A percentile compares a stretch with the other conserved stretches of the same genome.
Conservation (phyloP, 2,329 filamentous ascomycete species). For the Penicillium paneum region DNA sequence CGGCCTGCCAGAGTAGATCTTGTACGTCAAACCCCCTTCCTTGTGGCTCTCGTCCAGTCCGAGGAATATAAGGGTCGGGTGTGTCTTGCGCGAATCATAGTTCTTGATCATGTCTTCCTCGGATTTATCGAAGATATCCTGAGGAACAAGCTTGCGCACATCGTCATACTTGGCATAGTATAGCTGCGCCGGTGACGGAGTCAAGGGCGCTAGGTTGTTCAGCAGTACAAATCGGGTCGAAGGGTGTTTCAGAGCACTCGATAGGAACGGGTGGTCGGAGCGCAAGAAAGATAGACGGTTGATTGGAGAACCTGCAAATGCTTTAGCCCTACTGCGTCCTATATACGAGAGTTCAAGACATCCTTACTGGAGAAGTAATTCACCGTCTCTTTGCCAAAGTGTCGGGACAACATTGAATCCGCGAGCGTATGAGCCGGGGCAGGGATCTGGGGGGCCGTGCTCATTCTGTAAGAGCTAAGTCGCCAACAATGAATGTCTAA, state of each 20-base stretch:
- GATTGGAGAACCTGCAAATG: slow-evolving; percentile 44
- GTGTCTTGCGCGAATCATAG: slow-evolving; percentile 68
- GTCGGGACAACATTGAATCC: slow-evolving; percentile 54
- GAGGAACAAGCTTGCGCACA: slow-evolving; percentile 66
- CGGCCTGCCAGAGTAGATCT: slow-evolving; percentile 70
- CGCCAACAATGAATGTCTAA: not conserved
- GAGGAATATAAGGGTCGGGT: slow-evolving; percentile 76
- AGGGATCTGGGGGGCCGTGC: slow-evolving; percentile 45
- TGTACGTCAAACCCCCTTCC: slow-evolving; percentile 42
- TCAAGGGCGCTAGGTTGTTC: slow-evolving; percentile 72
- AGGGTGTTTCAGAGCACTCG: slow-evolving; percentile 48
- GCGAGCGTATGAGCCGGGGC: slow-evolving; percentile 57
- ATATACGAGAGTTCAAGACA: not conserved
- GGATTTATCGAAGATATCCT: slow-evolving; percentile 64
- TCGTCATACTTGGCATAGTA: slow-evolving; percentile 68
- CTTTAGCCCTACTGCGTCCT: not conserved
- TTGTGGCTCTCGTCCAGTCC: slow-evolving; percentile 68
- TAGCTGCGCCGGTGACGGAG: slow-evolving; percentile 59
- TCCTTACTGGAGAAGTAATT: slow-evolving; percentile 51
- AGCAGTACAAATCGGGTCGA: slow-evolving; percentile 68
- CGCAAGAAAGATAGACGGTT: slow-evolving; percentile 52
- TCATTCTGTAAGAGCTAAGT: slow-evolving; percentile 25
- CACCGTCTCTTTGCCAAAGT: slow-evolving; percentile 50
- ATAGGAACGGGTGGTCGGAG: slow-evolving; percentile 47
- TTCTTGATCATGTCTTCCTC: slow-evolving; percentile 70